Evolutionary conservation across 2,329 filamentous ascomycete species (phyloP).

Genomic region (Helminthosporium solani): DNA sequence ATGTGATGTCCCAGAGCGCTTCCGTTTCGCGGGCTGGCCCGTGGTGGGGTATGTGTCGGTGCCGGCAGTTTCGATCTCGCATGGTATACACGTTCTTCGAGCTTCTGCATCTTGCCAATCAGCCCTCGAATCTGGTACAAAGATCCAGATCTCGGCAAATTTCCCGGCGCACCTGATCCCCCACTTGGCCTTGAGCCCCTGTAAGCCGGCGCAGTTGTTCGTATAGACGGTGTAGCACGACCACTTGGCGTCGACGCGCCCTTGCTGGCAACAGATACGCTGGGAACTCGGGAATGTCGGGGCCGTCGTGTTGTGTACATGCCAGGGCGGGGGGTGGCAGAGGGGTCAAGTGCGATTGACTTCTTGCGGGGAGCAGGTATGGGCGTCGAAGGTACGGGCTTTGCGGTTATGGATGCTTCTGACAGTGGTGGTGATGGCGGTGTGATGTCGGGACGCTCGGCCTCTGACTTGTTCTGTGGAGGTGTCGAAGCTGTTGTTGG

Average conservation of each 20-base stretch:
- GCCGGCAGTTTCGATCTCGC: constrained; percentile 89
- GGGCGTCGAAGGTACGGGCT: constrained; percentile 43
- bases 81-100: constrained; percentile 89
- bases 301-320: constrained; percentile 46
- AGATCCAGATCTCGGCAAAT: constrained; percentile 65
- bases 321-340: constrained; percentile 56
- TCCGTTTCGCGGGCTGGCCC: constrained; percentile 69
- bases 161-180: constrained; percentile 48
- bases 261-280: constrained; percentile 53
- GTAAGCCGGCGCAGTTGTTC: constrained; percentile 32
- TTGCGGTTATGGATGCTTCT: constrained; percentile 67
- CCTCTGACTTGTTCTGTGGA: constrained; percentile 66
- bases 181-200: constrained; percentile 47
- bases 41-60: constrained; percentile 74
- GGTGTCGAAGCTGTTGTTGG: constrained; percentile 88
- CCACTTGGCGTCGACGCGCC: constrained; percentile 30
- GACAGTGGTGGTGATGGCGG: constrained; percentile 94
- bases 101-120: constrained; percentile 94
- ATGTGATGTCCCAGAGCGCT: constrained; percentile 53
- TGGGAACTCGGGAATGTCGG: constrained; percentile 52
- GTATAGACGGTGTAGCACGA: constrained; percentile 49
- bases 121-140: constrained; percentile 90
- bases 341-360: constrained; percentile 54
- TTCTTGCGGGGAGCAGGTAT: constrained; percentile 37
- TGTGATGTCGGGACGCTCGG: constrained; percentile 67